These are phyloP conservation scores for Claviceps arundinis DNA, from an alignment of 2,329 filamentous ascomycete species.

Conservation along the genomic window DNA sequence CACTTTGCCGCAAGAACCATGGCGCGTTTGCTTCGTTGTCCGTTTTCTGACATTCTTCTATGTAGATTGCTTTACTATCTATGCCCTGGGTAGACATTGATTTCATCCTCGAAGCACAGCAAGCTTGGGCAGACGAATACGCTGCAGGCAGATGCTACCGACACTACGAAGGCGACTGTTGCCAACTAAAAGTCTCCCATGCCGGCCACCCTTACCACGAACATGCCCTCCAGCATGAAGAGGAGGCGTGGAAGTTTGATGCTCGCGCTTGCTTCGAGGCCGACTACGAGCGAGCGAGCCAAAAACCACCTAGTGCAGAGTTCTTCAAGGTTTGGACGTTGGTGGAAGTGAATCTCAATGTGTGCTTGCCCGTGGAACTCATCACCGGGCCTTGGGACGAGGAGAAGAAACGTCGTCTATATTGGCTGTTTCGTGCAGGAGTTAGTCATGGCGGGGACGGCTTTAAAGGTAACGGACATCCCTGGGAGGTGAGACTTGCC, in stretches of 20 bases:
- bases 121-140: slow-evolving; percentile 30
- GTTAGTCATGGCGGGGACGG: slow-evolving; percentile 14
- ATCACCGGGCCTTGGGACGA: too few relatives aligned
- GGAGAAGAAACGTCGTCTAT: slow-evolving; percentile 21
- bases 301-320: too few relatives aligned
- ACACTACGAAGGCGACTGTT: slow-evolving; percentile 9
- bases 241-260: too few relatives aligned
- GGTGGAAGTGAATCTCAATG: slow-evolving; percentile 24
- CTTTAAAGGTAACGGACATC: neutral
- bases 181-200: too few relatives aligned
- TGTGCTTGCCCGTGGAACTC: slow-evolving; percentile 23
- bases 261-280: slow-evolving; percentile 20
- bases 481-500: slow-evolving; percentile 29
- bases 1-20: neutral
- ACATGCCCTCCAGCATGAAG: too few relatives aligned
- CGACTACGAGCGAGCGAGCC: slow-evolving; percentile 17
- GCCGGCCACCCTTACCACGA: neutral
- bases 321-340: neutral
- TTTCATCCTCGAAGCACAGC: slow-evolving; percentile 33
- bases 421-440: slow-evolving; percentile 31
- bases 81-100: slow-evolving; percentile 31
- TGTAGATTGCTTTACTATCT: slow-evolving; percentile 31
- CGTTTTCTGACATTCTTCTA: neutral
- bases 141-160: slow-evolving; percentile 21
- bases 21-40: neutral